Conservation (phyloP, 139 green algal genomes). For the Coccomyxa sp. region DNA sequence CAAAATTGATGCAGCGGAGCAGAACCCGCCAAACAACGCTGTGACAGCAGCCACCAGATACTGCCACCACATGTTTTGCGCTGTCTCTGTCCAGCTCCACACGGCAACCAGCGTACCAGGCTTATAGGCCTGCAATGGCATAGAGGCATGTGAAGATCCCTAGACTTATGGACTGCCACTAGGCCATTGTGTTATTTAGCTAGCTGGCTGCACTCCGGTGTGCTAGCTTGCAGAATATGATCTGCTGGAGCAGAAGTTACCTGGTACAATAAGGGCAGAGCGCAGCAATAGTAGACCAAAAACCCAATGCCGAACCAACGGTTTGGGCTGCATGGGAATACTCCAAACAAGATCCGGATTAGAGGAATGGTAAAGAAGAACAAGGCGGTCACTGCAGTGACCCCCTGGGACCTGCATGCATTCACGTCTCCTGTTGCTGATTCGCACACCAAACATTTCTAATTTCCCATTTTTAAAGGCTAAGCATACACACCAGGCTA, state of each 20-base stretch:
- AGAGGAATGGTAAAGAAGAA: constrained; percentile 13
- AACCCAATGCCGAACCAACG: constrained; percentile 24
- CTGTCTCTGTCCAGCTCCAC: no score
- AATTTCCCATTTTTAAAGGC: background rate
- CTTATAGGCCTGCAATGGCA: no score
- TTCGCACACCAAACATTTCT: background rate
- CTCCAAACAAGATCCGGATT: constrained; percentile 14
- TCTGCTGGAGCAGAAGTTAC: background rate
- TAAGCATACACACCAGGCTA: constrained; percentile 5
- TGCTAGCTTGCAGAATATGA: no score
- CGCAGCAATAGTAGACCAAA: constrained; percentile 15
- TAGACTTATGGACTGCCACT: no score
- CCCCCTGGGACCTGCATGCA: background rate
- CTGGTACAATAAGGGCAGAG: constrained; percentile 17
- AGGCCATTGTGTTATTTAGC: no score
- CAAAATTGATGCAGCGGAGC: background rate
- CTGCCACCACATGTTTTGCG: background rate
- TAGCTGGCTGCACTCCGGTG: no score
- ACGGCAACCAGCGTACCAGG: no score
- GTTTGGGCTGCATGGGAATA: constrained; percentile 18
- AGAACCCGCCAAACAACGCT: no score
- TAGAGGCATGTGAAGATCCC: no score
- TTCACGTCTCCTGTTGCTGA: background rate
- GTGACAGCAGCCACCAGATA: no score
- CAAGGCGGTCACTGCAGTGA: background rate